phyloP scores from a whole-genome alignment of 495 filamentous ascomycete genomes.

The Penicillium waksmanii region DNA sequence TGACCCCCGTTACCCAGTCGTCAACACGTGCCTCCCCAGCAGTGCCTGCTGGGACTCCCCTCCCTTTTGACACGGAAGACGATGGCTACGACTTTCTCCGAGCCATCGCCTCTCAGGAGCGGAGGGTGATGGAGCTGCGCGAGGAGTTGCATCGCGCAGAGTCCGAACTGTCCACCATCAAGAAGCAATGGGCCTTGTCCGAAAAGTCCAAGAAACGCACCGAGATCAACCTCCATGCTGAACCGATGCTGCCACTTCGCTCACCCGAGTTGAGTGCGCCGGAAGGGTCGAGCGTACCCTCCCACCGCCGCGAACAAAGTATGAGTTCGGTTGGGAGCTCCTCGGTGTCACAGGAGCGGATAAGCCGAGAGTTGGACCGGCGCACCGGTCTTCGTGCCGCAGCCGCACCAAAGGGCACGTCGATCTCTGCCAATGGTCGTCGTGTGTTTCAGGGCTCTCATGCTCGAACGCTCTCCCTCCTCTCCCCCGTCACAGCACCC shows the following conservation, averaged over 20 bases:
- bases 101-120: constrained; percentile 88
- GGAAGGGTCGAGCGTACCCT: constrained; percentile 16
- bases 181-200: constrained; percentile 78
- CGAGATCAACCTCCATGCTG: constrained; percentile 58
- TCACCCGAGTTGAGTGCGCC: constrained; percentile 34
- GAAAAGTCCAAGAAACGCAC: constrained; percentile 78
- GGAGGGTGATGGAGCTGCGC: constrained; percentile 86
- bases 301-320: constrained; percentile 39
- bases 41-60: constrained; percentile 46
- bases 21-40: constrained; percentile 36
- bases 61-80: constrained; percentile 39
- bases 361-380: constrained; percentile 55
- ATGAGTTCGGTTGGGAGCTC: constrained; percentile 36
- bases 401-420: constrained; percentile 35
- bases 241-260: constrained; percentile 61
- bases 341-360: constrained; percentile 35
- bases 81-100: constrained; percentile 82
- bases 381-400: constrained; percentile 47
- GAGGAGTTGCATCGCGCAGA: constrained; percentile 88
- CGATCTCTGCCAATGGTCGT: constrained; percentile 50
- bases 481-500: constrained; percentile 63
- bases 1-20: constrained; percentile 43
- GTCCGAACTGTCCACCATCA: constrained; percentile 71
- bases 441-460: constrained; percentile 77
- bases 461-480: constrained; percentile 77